Evolutionary conservation across 2,329 filamentous ascomycete genomes (phyloP).

Genomic region (Neoarthrinium moseri): DNA sequence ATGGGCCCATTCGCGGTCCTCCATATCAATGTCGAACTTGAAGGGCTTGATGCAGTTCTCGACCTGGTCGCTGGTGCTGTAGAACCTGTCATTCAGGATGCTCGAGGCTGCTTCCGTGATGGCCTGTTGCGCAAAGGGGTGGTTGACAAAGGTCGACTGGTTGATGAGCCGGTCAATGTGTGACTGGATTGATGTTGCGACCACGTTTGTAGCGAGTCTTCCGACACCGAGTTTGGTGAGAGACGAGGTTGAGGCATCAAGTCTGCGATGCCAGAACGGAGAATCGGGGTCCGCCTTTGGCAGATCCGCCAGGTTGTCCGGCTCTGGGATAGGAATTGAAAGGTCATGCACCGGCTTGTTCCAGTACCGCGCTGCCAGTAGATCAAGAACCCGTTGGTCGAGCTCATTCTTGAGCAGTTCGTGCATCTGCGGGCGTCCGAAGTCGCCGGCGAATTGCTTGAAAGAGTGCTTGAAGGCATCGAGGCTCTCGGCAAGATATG

Average conservation of each 20-base stretch:
- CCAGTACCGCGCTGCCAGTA: slow-evolving; percentile 94
- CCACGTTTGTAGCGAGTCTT: slow-evolving; percentile 85
- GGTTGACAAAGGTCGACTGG: slow-evolving; percentile 80
- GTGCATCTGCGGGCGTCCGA: slow-evolving; percentile 85
- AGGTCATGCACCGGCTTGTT: slow-evolving; percentile 91
- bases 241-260: slow-evolving; percentile 86
- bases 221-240: slow-evolving; percentile 94
- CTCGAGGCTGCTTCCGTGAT: slow-evolving; percentile 87
- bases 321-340: slow-evolving; percentile 62
- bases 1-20: slow-evolving; percentile 82
- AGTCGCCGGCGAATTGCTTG: slow-evolving; percentile 86
- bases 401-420: slow-evolving; percentile 88
- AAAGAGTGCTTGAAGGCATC: slow-evolving; percentile 98
- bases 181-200: slow-evolving; percentile 81
- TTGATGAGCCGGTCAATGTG: slow-evolving; percentile 78
- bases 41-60: slow-evolving; percentile 99
- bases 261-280: slow-evolving; percentile 88
- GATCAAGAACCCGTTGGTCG: slow-evolving; percentile 90
- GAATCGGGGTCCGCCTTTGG: slow-evolving; percentile 84
- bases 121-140: slow-evolving; percentile 90
- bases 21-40: slow-evolving; percentile 96
- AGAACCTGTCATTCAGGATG: slow-evolving; percentile 91
- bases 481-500: slow-evolving; percentile 91
- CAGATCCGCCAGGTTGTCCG: slow-evolving; percentile 72
- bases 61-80: slow-evolving; percentile 95